These are phyloP conservation scores for Comarum palustre DNA, from an alignment of 306 rosid species.

Conservation along the genomic window DNA sequence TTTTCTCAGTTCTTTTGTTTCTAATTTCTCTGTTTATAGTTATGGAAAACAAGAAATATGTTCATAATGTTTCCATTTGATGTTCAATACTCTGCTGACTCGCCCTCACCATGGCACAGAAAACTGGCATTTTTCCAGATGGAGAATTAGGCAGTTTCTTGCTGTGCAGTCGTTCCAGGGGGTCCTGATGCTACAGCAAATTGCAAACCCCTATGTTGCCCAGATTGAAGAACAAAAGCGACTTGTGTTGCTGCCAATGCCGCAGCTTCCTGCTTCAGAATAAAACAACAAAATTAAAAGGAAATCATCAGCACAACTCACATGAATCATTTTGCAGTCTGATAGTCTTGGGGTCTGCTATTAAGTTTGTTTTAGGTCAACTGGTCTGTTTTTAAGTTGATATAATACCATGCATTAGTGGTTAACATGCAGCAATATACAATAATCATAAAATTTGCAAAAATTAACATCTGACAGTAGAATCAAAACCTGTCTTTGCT, in stretches of 20 bases:
- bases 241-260: conserved; percentile 99
- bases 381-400: not conserved
- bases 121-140: conserved; percentile 19
- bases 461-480: not conserved
- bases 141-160: conserved; percentile 52
- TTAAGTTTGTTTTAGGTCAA: not conserved
- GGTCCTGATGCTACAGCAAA: conserved; percentile 73
- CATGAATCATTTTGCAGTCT: not conserved
- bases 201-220: conserved; percentile 79
- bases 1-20: conserved; percentile 3
- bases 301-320: not conserved
- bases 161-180: conserved; percentile 33
- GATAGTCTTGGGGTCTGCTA: not conserved
- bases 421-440: not conserved
- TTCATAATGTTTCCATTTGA: conserved; percentile 17
- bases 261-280: conserved; percentile 78
- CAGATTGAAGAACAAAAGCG: conserved; percentile 86
- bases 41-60: not conserved
- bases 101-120: conserved; percentile 27
- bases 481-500: conserved; percentile 77
- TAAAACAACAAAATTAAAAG: not conserved
- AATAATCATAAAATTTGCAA: not conserved
- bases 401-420: not conserved
- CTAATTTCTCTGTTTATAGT: not conserved
- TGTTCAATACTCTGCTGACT: conserved; percentile 16